phyloP scores from a whole-genome alignment of 768 basidiomycete species.

The Leccinum variicolor region DNA sequence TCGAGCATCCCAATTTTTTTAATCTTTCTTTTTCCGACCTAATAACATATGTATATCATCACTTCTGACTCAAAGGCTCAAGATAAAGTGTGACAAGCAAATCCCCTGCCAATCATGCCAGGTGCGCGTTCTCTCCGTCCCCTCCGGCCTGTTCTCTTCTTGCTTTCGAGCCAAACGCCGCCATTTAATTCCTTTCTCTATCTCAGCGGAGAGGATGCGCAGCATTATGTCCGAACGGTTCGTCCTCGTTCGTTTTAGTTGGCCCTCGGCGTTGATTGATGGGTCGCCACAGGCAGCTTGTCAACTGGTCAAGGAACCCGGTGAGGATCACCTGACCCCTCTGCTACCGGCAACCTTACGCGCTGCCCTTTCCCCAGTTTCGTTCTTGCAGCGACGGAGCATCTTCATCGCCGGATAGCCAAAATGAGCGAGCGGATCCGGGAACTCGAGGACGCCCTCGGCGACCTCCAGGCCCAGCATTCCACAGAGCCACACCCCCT shows the following conservation, averaged over 20 bases:
- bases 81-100: constrained; percentile 82
- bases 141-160: neutral
- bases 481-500: constrained; percentile 59
- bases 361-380: constrained; percentile 33
- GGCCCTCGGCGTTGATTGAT: neutral
- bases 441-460: constrained; percentile 59
- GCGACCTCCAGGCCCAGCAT: constrained; percentile 45
- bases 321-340: constrained; percentile 26
- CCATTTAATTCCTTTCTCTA: neutral
- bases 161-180: neutral
- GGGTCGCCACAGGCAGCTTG: constrained; percentile 50
- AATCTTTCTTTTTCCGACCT: constrained; percentile 21
- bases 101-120: constrained; percentile 77
- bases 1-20: constrained; percentile 11
- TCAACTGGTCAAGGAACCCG: constrained; percentile 78
- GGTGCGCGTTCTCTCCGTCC: constrained; percentile 34
- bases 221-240: constrained; percentile 69
- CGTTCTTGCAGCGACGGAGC: constrained; percentile 64
- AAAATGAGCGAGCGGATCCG: constrained; percentile 53
- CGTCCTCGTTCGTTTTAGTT: constrained; percentile 25
- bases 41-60: neutral
- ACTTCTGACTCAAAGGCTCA: constrained; percentile 43
- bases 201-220: constrained; percentile 62
- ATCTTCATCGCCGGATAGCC: constrained; percentile 55
- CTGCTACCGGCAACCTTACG: constrained; percentile 9